phyloP scores from a whole-genome alignment of 1,139 yeast genomes.

The Pneumocystis wakefieldiae region DNA sequence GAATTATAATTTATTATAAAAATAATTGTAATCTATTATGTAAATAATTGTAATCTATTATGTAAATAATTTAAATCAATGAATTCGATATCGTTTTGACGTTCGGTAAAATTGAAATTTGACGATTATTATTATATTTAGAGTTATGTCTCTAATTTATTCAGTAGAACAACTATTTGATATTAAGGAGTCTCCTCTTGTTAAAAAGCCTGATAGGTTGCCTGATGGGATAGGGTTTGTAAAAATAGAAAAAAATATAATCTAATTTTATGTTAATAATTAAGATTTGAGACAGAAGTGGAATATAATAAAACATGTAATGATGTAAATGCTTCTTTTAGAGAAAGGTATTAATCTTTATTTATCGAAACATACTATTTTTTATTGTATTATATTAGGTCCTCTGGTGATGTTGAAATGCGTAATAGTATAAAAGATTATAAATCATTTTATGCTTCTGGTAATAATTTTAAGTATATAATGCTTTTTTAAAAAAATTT shows the following conservation, averaged over 20 bases:
- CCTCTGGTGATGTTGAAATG: not conserved
- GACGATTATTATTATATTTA: not conserved
- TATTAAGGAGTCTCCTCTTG: not conserved
- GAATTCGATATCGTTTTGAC: not conserved
- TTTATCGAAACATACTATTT: not conserved
- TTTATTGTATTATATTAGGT: not conserved
- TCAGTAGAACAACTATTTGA: not conserved
- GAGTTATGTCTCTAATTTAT: not conserved
- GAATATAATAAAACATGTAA: not conserved
- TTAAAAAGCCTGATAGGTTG: not conserved
- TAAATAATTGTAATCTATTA: too few relatives aligned
- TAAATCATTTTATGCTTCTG: not conserved
- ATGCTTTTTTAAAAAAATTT: not conserved
- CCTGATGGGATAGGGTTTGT: not conserved
- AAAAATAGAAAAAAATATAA: not conserved
- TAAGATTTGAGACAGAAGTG: not conserved
- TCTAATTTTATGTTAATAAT: not conserved
- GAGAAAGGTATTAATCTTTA: not conserved
- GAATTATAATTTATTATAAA: not conserved
- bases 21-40: too few relatives aligned
- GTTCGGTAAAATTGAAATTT: too few relatives aligned
- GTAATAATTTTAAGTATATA: not conserved
- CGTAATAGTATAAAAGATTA: not conserved
- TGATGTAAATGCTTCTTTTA: not conserved
- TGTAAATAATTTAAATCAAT: not conserved